Evolutionary conservation across 768 basidiomycete species (phyloP), one percentile per base, ranked within the genome.

Genomic region (Collybiopsis luxurians): DNA sequence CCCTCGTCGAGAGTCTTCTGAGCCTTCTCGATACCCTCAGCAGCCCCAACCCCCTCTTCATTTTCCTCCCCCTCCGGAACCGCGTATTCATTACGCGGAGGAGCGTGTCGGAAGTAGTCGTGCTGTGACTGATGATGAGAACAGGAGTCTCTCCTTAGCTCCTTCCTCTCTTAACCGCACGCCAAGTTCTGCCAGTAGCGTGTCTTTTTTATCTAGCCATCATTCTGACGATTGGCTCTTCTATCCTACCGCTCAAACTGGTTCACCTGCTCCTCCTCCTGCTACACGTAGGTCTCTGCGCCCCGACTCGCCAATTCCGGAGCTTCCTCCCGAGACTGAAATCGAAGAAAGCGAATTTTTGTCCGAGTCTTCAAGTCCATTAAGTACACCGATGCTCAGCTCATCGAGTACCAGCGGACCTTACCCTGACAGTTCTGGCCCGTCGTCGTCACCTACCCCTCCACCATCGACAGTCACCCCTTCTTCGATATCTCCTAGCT

Each of bases 221-320:
- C 86, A 92, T 60, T 92, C 91, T 0, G 90, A 93, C 55, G 90
- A 90, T 60, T 71, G 75, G 75, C 66, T 50, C 4, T 34, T 60
- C 11, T 56, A 56, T 39, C 44, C 44, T 4, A 34, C 44, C 50
- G 59, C 57, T 26, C 44, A 61, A 59, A 58, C 65, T 53, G 54
- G 61, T 51, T 63, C 63, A 48, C 54, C 58, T 11, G 19, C 31
- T 28, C 26, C 55, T 26, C 13, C 17, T n/a, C 21, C 12, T 27
- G 12, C 40, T 39, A 2, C 40, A 21, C 44, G 44, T 34, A 24
- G 27, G 21, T 19, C 38, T 38, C 7, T 42, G 13, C 40, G 50
- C n/a, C 50, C 45, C 9, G 45, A 46, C 27, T 56, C 45, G 9
- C 36, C 43, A 28, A 49, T 49, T 23, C 36, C 48, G 57, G 26